A percentile compares a stretch with the other conserved stretches of the same genome.
These are phyloP conservation scores for Phyllostachys edulis DNA, from an alignment of 176 grass and related monocot genomes.

Conservation along the genomic window DNA sequence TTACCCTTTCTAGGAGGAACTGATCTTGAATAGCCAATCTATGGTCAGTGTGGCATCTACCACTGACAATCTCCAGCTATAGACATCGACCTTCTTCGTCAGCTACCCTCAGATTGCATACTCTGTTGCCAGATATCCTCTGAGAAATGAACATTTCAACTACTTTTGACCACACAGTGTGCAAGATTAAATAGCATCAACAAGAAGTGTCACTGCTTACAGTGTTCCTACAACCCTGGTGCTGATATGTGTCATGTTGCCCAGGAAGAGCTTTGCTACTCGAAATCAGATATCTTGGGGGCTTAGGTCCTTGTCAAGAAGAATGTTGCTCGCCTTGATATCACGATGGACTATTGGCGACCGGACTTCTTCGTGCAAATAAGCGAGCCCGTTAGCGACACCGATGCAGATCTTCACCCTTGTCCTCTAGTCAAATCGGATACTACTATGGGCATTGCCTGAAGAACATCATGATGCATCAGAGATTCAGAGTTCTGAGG, in stretches of 20 bases:
- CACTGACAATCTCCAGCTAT: conserved; percentile 73
- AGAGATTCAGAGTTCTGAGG: conserved; percentile 14
- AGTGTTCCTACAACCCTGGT: conserved; percentile 90
- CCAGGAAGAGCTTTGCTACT: conserved; percentile 72
- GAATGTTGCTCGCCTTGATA: conserved; percentile 87
- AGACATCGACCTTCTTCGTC: conserved; percentile 60
- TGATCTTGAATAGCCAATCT: conserved; percentile 61
- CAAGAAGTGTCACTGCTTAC: conserved; percentile 37
- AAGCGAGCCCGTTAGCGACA: conserved; percentile 60
- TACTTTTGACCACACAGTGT: background rate
- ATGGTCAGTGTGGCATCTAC: conserved; percentile 63
- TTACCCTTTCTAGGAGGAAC: too few relatives aligned
- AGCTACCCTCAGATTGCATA: conserved; percentile 70
- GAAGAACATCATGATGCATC: conserved; percentile 30
- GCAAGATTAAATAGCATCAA: conserved; percentile 2
- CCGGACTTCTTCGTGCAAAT: conserved; percentile 70
- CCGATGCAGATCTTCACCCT: conserved; percentile 68
- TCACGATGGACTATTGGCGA: conserved; percentile 79
- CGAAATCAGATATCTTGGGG: conserved; percentile 90
- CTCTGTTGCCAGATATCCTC: conserved; percentile 64
- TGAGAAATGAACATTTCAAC: background rate
- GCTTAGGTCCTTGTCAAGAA: conserved; percentile 70
- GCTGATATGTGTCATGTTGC: conserved; percentile 74
- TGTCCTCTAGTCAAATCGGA: conserved; percentile 64
- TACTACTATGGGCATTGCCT: conserved; percentile 54